phyloP scores from a whole-genome alignment of 345 rosid species.

The Acer negundo region DNA sequence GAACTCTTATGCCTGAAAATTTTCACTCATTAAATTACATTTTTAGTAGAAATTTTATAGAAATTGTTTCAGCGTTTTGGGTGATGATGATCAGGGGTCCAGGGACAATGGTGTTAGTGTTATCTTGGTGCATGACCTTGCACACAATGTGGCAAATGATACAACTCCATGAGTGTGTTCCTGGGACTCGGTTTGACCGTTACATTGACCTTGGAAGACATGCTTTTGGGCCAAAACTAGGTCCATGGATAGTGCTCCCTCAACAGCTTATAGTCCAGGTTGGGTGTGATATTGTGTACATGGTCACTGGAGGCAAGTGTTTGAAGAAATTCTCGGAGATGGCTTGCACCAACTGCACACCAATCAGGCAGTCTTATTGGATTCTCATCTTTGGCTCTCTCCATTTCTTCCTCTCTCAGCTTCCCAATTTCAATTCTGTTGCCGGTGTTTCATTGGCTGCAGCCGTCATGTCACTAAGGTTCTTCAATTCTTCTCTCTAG shows the following conservation, averaged over 20 bases:
- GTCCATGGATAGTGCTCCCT: conserved; percentile 90
- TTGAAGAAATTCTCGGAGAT: conserved; percentile 81
- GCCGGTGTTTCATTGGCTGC: conserved; percentile 94
- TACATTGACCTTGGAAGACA: conserved; percentile 84
- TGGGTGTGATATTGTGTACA: conserved; percentile 90
- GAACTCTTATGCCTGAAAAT: too few relatives aligned
- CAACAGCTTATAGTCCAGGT: conserved; percentile 94
- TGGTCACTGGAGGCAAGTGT: conserved; percentile 99
- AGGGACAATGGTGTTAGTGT: conserved; percentile 56
- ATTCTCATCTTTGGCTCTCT: conserved; percentile 81
- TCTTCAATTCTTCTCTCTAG: background rate
- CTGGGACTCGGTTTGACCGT: conserved; percentile 86
- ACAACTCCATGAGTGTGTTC: conserved; percentile 89
- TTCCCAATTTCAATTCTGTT: conserved; percentile 91
- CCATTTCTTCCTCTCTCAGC: conserved; percentile 91
- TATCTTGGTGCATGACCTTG: conserved; percentile 88
- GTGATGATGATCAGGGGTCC: conserved; percentile 66
- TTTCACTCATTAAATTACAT: background rate
- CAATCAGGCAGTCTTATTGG: conserved; percentile 81
- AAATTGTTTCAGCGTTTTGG: background rate
- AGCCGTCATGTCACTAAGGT: conserved; percentile 94
- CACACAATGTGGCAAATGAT: conserved; percentile 99
- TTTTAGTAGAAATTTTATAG: background rate
- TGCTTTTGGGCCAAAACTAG: conserved; percentile 80
- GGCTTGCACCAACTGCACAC: conserved; percentile 65